phyloP scores from a whole-genome alignment of 306 rosid genomes.

The Cicer pinnatifidum region DNA sequence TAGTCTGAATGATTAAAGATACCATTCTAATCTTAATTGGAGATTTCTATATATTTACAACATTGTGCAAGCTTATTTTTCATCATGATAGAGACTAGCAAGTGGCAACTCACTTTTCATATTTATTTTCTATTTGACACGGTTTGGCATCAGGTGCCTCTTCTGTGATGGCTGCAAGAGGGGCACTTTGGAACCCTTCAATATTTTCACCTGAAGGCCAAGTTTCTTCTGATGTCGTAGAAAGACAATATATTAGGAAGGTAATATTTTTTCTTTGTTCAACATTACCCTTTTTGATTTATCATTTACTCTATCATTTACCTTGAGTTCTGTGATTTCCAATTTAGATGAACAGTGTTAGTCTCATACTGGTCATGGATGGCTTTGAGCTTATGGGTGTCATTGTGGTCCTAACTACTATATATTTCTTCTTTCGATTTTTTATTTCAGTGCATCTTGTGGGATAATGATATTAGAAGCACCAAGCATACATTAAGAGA shows the following conservation, averaged over 20 bases:
- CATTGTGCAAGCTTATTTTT: background rate
- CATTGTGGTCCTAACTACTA: slow-evolving; percentile 22
- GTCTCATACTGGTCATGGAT: slow-evolving; percentile 35
- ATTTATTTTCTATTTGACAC: slow-evolving; percentile 28
- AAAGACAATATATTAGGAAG: slow-evolving; percentile 79
- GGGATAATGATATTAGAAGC: slow-evolving; percentile 90
- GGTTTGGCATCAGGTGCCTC: slow-evolving; percentile 68
- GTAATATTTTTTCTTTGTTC: slow-evolving; percentile 44
- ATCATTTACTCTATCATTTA: too few species aligned
- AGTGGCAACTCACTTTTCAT: slow-evolving; percentile 21
- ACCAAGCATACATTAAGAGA: slow-evolving; percentile 82
- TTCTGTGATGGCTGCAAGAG: slow-evolving; percentile 90
- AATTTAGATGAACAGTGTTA: slow-evolving; percentile 3
- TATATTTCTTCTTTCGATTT: slow-evolving; percentile 32
- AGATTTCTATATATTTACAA: background rate
- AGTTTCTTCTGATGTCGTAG: slow-evolving; percentile 65
- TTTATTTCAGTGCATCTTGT: slow-evolving; percentile 76
- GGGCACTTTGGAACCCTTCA: slow-evolving; percentile 95
- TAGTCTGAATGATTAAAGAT: background rate
- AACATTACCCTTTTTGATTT: slow-evolving; percentile 10
- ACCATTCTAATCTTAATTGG: background rate
- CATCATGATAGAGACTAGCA: slow-evolving; percentile 7
- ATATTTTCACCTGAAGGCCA: slow-evolving; percentile 70
- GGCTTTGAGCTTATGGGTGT: slow-evolving; percentile 1
- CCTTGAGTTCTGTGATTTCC: slow-evolving; percentile 22